Percentiles rank a stretch among this genome's conserved stretches.
These are phyloP conservation scores for Kodamaea nitidulidarum DNA, from an alignment of 805 yeast species.

Conservation along the genomic window DNA sequence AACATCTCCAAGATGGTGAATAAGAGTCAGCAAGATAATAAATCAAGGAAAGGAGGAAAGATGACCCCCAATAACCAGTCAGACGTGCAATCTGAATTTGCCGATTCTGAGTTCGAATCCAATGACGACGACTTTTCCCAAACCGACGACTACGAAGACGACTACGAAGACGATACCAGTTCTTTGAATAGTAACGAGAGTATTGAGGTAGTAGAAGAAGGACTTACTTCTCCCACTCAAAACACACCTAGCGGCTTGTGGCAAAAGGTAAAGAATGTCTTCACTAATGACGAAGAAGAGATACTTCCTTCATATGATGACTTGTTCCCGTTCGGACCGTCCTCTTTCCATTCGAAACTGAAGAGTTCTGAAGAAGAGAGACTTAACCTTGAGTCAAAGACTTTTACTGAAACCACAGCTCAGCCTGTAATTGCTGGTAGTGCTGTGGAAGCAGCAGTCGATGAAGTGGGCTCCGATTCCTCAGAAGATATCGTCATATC, in stretches of 20 bases:
- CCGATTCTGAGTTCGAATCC: constrained; percentile 35
- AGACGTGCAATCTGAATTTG: constrained; percentile 21
- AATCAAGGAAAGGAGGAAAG: constrained; percentile 2
- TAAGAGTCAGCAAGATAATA: constrained; percentile 3
- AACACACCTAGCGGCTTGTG: constrained; percentile 26
- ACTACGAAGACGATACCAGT: constrained; percentile 13
- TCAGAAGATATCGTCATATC: constrained; percentile 42
- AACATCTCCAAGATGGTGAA: constrained; percentile 41
- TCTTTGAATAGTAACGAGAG: constrained; percentile 1
- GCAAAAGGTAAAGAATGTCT: constrained; percentile 43
- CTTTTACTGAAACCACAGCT: constrained; percentile 4
- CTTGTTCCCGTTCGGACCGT: constrained; percentile 54
- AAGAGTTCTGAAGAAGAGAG: constrained; percentile 31
- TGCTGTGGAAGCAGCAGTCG: constrained; percentile 15
- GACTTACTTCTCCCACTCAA: not conserved
- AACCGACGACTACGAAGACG: constrained; percentile 19
- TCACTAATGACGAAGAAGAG: constrained; percentile 28
- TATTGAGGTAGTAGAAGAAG: not conserved
- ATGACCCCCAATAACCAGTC: not conserved
- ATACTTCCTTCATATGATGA: constrained; percentile 71
- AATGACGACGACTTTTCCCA: constrained; percentile 33
- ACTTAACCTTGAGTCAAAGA: constrained; percentile 21
- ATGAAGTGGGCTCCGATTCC: constrained; percentile 37
- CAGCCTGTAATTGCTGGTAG: constrained; percentile 5
- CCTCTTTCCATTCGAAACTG: constrained; percentile 23